Evolutionary conservation across 2,329 filamentous ascomycete genomes (phyloP), one percentile per base, ranked within the genome.

Genomic region (Aspergillus sojae): DNA sequence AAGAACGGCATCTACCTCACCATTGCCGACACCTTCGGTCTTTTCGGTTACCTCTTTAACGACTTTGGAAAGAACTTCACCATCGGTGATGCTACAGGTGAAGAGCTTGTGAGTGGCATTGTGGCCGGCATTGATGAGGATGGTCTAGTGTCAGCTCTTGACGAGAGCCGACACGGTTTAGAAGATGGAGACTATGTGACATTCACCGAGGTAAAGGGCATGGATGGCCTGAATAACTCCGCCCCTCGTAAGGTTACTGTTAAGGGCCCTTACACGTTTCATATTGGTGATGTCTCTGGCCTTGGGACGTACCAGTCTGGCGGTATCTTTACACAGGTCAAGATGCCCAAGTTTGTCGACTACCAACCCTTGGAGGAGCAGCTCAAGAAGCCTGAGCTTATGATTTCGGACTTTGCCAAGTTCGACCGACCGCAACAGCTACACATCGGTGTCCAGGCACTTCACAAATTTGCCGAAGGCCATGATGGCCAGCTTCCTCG

Each of bases 131-230:
- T 99, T 70, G 89, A 96, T 71, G 91, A 95, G 66, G 91, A 95
- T 52, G 95, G 95, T 23, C 77, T 97, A 56, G 94, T 99, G 4
- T 97, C 94, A 14, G 93, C 94, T 11, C 84, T 97, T 32, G 95
- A 99, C 70, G 95, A 99, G 82, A 95, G 93, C 11, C 88, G 95
- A 61, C 95, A 99, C 77, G 95, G 95, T 5, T 84, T 99, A 45
- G 93, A 97, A 78, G 95, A 99, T 83, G 95, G 94, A 26, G 95
- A 99, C 77, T 97, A 90, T 76, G 93, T 99, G 61, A 97, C 93
- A 10, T 99, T 99, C 78, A 90, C 92, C 2, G 95, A 99, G 77
- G 78, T 99, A 26, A 89, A 95, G 81, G 95, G 95, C 26, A 92
- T 99, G 91, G 94, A 97, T 65, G 88, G 80, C 6, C 80, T 99